A percentile compares a stretch with the other conserved stretches of the same genome.
phyloP scores from a whole-genome alignment of 257 asterid genomes.

The Nicotiana undulata region DNA sequence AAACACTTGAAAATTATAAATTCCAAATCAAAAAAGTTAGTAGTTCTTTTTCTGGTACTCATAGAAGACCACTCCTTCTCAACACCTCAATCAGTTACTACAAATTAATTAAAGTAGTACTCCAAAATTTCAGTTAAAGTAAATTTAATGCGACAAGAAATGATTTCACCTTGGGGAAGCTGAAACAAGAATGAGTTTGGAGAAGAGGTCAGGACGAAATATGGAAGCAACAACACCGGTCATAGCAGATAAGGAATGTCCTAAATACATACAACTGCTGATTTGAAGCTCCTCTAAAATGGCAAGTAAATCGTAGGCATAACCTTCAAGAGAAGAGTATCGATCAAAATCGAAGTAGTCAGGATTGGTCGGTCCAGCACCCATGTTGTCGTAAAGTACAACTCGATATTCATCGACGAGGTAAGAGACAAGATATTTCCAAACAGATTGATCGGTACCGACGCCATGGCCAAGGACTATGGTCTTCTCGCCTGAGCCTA shows the following conservation, averaged over 20 bases:
- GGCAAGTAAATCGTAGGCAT: constrained; percentile 34
- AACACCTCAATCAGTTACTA: not conserved
- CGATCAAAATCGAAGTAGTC: constrained; percentile 46
- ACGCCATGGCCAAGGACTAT: constrained; percentile 44
- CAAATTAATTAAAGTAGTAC: not conserved
- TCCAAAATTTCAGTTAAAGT: too few species aligned
- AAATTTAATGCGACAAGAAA: too few species aligned
- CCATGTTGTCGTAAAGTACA: constrained; percentile 41
- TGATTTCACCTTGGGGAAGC: constrained; percentile 31
- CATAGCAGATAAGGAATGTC: constrained; percentile 41
- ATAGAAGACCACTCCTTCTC: not conserved
- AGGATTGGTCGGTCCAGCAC: constrained; percentile 43
- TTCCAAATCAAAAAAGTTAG: not conserved
- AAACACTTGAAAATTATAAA: not conserved
- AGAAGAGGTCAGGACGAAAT: constrained; percentile 35
- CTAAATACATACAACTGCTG: constrained; percentile 24
- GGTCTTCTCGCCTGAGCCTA: constrained; percentile 27
- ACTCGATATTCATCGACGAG: constrained; percentile 30
- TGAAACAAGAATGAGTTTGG: constrained; percentile 24
- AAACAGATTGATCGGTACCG: constrained; percentile 44
- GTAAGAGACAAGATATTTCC: constrained; percentile 41
- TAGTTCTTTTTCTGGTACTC: not conserved
- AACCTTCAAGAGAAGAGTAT: constrained; percentile 34
- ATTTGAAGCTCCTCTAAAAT: constrained; percentile 30
- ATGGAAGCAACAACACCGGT: constrained; percentile 36